phyloP scores from a whole-genome alignment of 2,329 filamentous ascomycete species.

The Sclerotinia spermophila region DNA sequence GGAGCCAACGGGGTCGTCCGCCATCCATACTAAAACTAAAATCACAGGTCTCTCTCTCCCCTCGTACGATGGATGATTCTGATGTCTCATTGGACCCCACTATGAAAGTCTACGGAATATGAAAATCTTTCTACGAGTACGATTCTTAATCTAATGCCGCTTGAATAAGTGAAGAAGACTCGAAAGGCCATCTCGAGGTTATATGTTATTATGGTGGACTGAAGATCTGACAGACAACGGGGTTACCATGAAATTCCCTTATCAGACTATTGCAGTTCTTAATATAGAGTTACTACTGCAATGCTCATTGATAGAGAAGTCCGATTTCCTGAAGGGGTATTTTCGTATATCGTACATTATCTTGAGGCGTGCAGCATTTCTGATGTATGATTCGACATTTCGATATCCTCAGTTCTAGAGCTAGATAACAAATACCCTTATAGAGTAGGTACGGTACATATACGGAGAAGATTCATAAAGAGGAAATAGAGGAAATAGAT shows the following conservation, averaged over 20 bases:
- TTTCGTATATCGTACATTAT: neutral
- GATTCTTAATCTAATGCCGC: neutral
- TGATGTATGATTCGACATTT: neutral
- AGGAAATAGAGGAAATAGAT: neutral
- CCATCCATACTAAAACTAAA: neutral
- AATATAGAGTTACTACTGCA: neutral
- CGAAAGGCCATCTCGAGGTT: neutral
- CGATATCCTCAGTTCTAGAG: neutral
- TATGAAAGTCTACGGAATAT: too few relatives aligned
- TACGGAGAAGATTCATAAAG: neutral
- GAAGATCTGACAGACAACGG: neutral
- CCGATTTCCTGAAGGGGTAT: neutral
- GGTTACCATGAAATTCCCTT: neutral
- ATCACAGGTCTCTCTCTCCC: neutral
- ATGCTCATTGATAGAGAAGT: neutral
- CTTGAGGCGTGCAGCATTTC: neutral
- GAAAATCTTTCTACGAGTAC: too few relatives aligned
- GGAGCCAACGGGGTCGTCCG: neutral
- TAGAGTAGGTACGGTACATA: neutral
- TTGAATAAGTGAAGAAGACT: neutral
- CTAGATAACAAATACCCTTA: neutral
- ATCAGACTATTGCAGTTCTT: neutral
- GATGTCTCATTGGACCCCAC: neutral
- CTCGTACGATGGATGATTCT: constrained; percentile 5
- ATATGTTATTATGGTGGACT: neutral